These are phyloP conservation scores for Nemania abortiva DNA, from an alignment of 2,329 filamentous ascomycete genomes.

Conservation along the genomic window DNA sequence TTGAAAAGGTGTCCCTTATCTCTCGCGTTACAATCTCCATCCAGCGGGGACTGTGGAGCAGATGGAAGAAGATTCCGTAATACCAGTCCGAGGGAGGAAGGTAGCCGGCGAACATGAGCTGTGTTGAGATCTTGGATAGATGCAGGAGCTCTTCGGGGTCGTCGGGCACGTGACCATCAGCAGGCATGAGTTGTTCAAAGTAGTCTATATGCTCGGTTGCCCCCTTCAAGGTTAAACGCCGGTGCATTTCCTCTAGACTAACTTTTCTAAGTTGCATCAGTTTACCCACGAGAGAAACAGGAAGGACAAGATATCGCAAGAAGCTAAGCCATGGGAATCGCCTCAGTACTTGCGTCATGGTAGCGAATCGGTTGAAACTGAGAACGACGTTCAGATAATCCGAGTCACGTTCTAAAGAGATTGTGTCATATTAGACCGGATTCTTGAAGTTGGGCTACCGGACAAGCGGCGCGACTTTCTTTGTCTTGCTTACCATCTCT, in stretches of 20 bases:
- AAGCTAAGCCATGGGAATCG: background rate
- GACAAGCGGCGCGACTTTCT: too few relatives aligned
- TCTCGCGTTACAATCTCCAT: background rate
- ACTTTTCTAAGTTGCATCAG: background rate
- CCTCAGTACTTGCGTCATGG: background rate
- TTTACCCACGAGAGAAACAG: background rate
- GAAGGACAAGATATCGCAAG: background rate
- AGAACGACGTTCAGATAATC: background rate
- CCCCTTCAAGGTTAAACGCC: background rate
- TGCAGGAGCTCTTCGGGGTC: background rate
- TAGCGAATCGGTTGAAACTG: background rate
- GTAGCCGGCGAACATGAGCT: background rate
- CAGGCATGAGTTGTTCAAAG: background rate
- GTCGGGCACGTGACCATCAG: background rate
- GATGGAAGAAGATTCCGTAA: background rate
- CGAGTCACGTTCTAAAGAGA: background rate
- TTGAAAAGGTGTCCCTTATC: background rate
- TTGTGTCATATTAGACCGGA: background rate
- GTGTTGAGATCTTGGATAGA: background rate
- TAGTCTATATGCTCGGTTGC: background rate
- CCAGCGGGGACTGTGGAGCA: background rate
- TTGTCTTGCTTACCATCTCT: background rate
- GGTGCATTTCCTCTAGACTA: background rate
- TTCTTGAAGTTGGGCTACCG: too few relatives aligned
- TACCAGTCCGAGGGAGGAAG: background rate